Percentiles rank a stretch among this genome's conserved stretches.
These are phyloP conservation scores for Penicillium sp. DNA, from an alignment of 2,329 filamentous ascomycete species.

Conservation along the genomic window DNA sequence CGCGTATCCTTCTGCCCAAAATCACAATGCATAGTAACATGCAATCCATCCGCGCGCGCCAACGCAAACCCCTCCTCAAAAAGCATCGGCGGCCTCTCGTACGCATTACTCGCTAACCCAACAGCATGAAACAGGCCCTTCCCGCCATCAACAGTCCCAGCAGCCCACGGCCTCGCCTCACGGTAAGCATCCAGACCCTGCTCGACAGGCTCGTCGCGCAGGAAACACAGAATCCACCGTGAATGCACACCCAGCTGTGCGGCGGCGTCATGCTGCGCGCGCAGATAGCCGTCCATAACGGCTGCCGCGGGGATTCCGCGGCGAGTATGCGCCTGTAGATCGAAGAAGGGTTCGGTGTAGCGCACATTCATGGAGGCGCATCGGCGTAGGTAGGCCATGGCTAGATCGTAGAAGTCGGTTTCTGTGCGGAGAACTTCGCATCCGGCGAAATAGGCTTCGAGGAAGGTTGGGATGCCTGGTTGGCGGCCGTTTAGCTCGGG, in stretches of 20 bases:
- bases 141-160: constrained; percentile 17
- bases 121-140: constrained; percentile 40
- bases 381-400: constrained; percentile 33
- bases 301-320: constrained; percentile 27
- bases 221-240: constrained; percentile 39
- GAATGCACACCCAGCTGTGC: constrained; percentile 23
- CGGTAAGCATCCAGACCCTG: constrained; percentile 35
- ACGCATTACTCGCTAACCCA: constrained; percentile 43
- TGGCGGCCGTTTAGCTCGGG: constrained; percentile 31
- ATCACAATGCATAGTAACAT: constrained; percentile 46
- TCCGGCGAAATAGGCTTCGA: constrained; percentile 27
- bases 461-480: constrained; percentile 24
- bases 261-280: constrained; percentile 27
- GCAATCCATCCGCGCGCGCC: constrained; percentile 16
- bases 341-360: constrained; percentile 39
- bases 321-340: constrained; percentile 37
- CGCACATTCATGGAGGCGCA: constrained; percentile 32
- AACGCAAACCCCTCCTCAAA: constrained; percentile 38
- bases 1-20: constrained; percentile 44
- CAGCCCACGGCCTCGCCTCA: constrained; percentile 32
- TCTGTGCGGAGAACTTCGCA: constrained; percentile 25
- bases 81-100: constrained; percentile 38
- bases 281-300: constrained; percentile 32
- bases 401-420: constrained; percentile 36
- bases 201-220: constrained; percentile 35